Evolutionary conservation across 2,329 filamentous ascomycete species (phyloP), one percentile per base, ranked within the genome.

Genomic region (Chaetomium sp.): DNA sequence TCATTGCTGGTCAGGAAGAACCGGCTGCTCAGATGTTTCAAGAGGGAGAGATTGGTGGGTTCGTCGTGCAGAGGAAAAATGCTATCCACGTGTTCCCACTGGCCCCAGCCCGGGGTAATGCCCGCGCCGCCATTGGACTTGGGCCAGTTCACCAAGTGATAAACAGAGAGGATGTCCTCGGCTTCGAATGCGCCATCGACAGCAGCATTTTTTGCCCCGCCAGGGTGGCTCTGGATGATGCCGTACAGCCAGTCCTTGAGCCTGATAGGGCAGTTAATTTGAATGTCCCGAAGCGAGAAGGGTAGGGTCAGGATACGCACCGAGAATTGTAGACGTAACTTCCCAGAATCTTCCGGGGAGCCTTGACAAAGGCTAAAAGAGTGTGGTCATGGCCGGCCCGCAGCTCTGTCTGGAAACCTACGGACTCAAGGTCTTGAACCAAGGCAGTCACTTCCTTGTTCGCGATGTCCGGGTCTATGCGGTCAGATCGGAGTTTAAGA

Each of bases 181-280:
- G 50, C 50, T 27, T 53, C 50, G 25, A 53, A 53, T n/a, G 50
- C 50, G 13, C 50, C 50, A 5, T 53, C 50, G 50, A 53, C 50
- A n/a, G 31, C 25, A 31, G 50, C 16, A 31, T 53, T 16, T 9
- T 53, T 53, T 1, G 8, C 27, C 16, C 50, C 50, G 9, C 50
- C 50, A 10, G 50, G 50, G 19, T 53, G 50, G 7, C 13, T 53
- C 27, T 53, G 50, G 6, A 53, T 27, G 25, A 53, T 29, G 0
- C 50, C 50, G 8, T 53, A 53, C 27, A 53, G 50, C 50, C 50
- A 53, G 27, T 53, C 50, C 27, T 53, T 31, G 50, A 53, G 25
- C n/a, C 50, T 53, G 25, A 2, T 1, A 42, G 6, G 5, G 13
- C 16, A 19, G 16, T n/a, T 7, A 16, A n/a, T n/a, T n/a, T 42